Evolutionary conservation across 768 basidiomycete species (phyloP).

Genomic region (Boletus rubropictus): DNA sequence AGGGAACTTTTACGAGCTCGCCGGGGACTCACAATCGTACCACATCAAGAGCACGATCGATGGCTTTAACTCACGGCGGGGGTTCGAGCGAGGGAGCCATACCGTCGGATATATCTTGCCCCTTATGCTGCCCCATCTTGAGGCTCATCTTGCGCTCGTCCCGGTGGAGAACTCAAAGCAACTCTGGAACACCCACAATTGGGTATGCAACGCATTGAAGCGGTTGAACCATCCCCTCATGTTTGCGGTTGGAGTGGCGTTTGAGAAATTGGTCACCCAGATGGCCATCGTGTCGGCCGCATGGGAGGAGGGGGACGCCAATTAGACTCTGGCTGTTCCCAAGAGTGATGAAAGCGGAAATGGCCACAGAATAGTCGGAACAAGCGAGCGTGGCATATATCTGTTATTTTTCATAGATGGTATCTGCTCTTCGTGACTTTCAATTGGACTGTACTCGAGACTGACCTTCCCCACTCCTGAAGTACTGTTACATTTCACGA

Average conservation of each 20-base stretch:
- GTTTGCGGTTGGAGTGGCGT: not conserved
- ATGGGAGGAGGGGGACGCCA: not conserved
- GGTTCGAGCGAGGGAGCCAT: slow-evolving; percentile 8
- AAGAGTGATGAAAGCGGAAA: not conserved
- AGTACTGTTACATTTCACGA: too few species aligned
- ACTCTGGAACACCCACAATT: slow-evolving; percentile 1
- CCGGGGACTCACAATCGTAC: not conserved
- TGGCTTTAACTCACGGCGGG: not conserved
- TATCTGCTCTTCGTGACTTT: too few species aligned
- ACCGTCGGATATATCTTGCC: slow-evolving; percentile 9
- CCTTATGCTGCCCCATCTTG: not conserved
- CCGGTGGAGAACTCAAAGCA: not conserved
- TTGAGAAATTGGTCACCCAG: not conserved
- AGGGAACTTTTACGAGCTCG: slow-evolving; percentile 9
- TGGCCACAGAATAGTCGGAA: too few species aligned
- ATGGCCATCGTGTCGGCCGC: slow-evolving; percentile 7
- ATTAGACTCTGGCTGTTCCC: not conserved
- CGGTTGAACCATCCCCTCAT: slow-evolving; percentile 4
- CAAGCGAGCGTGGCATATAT: too few species aligned
- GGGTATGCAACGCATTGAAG: slow-evolving; percentile 6
- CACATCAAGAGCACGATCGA: not conserved
- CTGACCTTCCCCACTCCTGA: too few species aligned
- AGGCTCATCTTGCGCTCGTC: slow-evolving; percentile 1
- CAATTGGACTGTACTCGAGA: too few species aligned
- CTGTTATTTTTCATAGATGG: too few species aligned